Base-by-base conservation (phyloP, 331 rosid genomes). In the Spiraea crenata region DNA sequence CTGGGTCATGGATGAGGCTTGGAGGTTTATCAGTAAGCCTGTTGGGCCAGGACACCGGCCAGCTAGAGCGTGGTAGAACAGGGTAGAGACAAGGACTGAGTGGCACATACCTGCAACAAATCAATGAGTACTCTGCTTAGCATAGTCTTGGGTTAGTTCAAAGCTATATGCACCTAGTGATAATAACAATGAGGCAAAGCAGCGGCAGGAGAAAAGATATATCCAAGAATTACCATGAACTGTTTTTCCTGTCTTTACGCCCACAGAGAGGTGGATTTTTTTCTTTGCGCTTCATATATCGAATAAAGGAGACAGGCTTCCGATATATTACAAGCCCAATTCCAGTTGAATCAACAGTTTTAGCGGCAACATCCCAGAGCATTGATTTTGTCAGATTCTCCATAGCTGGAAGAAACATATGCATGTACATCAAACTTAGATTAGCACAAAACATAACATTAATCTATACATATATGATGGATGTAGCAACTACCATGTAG, bases 271-370 rank as follows among this genome's bases (percentile, higher is more conserved):
- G 95, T 48, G 91, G 93, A 72, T 81, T 57, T 4, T 83, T 83
- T 77, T 76, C 70, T 79, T 74, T 47, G n/a, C 88, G 92, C 64
- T 86, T 76, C 57, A 72, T 52, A 49, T 89, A 95, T 81, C 96
- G 92, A 42, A 89, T 83, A 69, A 86, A 37, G 13, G 96, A 79
- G 57, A 77, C 84, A 25, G 99, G 97, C 88, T 89, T 95, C 79
- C 85, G 97, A 80, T 86, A 95, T 80, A 95, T 91, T 63, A 95
- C 97, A 51, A 95, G 89, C 35, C 99, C 99, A 71, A 89, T 86
- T 79, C 97, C 92, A 67, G 87, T 65, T 51, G 96, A 82, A 82
- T 89, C 91, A 7, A 59, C 63, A 37, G 82, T 87, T 84, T 85
- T 91, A 42, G 88, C 83, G 64, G 87, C 96, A 59, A 78, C 82